Evolutionary conservation across 345 rosid species (phyloP).

Genomic region (Physaria fendleri): DNA sequence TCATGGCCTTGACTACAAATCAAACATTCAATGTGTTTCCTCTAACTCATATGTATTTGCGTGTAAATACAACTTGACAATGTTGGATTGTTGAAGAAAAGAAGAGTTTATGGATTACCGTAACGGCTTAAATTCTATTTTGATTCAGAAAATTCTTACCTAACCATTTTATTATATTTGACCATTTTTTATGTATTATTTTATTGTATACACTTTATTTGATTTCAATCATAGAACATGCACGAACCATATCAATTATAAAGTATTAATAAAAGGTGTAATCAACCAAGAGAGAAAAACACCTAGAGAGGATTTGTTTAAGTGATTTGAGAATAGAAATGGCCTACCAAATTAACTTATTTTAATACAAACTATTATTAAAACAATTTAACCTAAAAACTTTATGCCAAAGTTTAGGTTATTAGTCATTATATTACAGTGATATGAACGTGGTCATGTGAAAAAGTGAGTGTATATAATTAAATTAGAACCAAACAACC

Average conservation of each 20-base stretch:
- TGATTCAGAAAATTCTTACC: constrained; percentile 11
- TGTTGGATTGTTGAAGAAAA: neutral
- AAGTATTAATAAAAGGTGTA: constrained; percentile 9
- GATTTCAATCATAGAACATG: constrained; percentile 31
- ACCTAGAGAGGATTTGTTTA: constrained; percentile 25
- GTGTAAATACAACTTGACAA: neutral
- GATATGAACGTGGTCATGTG: neutral
- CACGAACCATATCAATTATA: constrained; percentile 6
- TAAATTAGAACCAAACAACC: constrained; percentile 19
- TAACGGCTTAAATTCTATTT: constrained; percentile 26
- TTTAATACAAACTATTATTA: constrained; percentile 3
- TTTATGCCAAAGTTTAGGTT: neutral
- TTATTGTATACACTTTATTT: neutral
- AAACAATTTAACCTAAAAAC: neutral
- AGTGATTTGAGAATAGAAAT: constrained; percentile 11
- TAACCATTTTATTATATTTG: constrained; percentile 14
- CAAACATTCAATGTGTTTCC: constrained; percentile 19
- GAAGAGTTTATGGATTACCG: neutral
- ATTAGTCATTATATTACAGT: neutral
- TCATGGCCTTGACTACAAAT: constrained; percentile 33
- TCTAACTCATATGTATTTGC: neutral
- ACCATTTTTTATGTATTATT: constrained; percentile 2
- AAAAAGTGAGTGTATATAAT: neutral
- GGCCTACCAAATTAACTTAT: constrained; percentile 16
- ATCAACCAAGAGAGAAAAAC: constrained; percentile 25